A percentile compares a stretch with the other conserved stretches of the same genome.
phyloP scores from a whole-genome alignment of 306 rosid species.

The Aeschynomene evenia region DNA sequence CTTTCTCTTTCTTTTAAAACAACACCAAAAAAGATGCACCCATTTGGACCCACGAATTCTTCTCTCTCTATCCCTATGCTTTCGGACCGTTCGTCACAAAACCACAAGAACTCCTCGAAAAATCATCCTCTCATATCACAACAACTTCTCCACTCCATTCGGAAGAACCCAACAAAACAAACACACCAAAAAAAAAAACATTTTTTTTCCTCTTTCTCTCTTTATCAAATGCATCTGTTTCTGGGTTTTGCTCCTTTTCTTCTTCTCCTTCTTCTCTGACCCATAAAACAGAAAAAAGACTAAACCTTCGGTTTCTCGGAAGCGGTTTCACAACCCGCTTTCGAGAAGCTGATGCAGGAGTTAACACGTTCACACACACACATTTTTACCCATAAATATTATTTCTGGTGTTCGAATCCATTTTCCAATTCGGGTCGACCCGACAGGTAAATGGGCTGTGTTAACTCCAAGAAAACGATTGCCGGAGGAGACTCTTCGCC shows the following conservation, averaged over 20 bases:
- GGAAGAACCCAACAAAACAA: neutral
- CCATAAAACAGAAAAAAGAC: neutral
- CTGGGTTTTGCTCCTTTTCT: neutral
- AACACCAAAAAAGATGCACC: constrained; percentile 39
- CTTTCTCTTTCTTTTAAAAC: constrained; percentile 29
- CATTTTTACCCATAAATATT: too few species aligned
- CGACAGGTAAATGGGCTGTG: constrained; percentile 75
- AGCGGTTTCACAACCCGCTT: constrained; percentile 26
- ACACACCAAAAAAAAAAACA: neutral
- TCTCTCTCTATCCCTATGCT: constrained; percentile 42
- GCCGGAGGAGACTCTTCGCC: constrained; percentile 3
- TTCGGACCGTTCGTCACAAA: constrained; percentile 50
- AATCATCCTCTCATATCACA: constrained; percentile 27
- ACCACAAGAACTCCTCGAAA: constrained; percentile 28
- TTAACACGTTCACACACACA: neutral
- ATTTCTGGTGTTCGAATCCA: neutral
- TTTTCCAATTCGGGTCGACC: neutral
- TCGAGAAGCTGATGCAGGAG: constrained; percentile 31
- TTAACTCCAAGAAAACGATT: constrained; percentile 61
- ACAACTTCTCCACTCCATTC: neutral
- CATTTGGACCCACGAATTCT: constrained; percentile 67
- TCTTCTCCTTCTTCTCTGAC: neutral
- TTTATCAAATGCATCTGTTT: neutral
- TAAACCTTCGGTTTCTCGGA: neutral
- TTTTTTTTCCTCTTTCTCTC: neutral